Base-by-base conservation (phyloP, 257 asterid species). In the Petunia axillaris region DNA sequence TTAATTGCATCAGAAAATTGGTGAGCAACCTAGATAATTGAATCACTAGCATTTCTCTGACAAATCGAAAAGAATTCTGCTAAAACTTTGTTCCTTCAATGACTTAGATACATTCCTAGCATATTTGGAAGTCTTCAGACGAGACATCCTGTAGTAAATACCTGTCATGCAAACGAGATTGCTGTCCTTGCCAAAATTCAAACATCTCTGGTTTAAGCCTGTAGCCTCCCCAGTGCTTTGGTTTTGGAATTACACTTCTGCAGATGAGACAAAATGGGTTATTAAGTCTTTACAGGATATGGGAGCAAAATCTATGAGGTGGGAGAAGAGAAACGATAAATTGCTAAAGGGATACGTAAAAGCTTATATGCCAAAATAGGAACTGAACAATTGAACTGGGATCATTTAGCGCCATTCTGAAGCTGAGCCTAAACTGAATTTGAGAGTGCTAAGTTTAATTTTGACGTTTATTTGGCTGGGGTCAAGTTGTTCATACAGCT, bases 121-220 rank as follows among this genome's bases (percentile, higher is more conserved):
- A 73, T 36, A 73, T 48, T 35, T 73, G 78, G 43, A 73, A 50
- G 62, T 50, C 46, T 50, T 73, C 5, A 40, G 78, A 73, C 2
- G 46, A 50, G 62, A 73, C 46, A 73, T 36, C 62, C 63, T 11
- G 62, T 13, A 35, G 62, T 50, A n/a, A 73, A 73, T 84, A 88
- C 91, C 91, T 88, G 76, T 84, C 89, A 66, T 88, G 89, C 84
- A 88, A 84, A 52, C 85, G 87, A 55, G 89, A 88, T 86, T 83
- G 78, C 67, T 88, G 89, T 63, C 91, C 91, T 81, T 86, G 89
- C 89, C 91, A 88, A 77, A 88, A 88, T 82, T 88, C 91, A 65
- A 86, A 88, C 82, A 43, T 63, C 48, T 83, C 81, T 36, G 89
- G 91, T 57, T 83, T 84, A 43, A 88, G 91, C 73, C 86, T 80